Evolutionary conservation across 192 early-diverging fungal species (phyloP).

Genomic region (Globomyces pollinis-pini): DNA sequence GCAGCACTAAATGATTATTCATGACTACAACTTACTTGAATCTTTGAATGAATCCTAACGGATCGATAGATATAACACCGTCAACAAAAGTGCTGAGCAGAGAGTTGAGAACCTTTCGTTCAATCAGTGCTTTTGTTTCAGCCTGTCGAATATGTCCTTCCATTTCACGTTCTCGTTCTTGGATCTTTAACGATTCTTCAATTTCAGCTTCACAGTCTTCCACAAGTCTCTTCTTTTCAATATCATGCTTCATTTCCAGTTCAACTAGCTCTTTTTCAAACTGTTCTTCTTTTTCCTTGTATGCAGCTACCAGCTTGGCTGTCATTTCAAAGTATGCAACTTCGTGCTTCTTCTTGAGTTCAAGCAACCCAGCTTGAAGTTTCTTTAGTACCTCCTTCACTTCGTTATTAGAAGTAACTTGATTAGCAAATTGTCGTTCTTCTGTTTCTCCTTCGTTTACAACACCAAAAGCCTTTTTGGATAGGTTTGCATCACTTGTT

Average conservation of each 20-base stretch:
- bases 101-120: constrained; percentile 11
- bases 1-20: constrained; percentile 12
- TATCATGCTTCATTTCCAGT: constrained; percentile 10
- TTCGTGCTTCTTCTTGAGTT: background rate
- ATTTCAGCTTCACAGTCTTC: constrained; percentile 13
- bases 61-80: constrained; percentile 19
- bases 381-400: background rate
- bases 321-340: background rate
- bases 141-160: constrained; percentile 11
- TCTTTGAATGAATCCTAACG: constrained; percentile 3
- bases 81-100: constrained; percentile 12
- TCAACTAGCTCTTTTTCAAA: constrained; percentile 1
- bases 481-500: background rate
- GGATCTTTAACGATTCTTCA: constrained; percentile 7
- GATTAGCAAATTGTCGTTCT: background rate
- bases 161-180: constrained; percentile 17
- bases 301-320: background rate
- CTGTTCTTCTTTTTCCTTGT: constrained; percentile 7
- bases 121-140: constrained; percentile 15
- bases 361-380: background rate
- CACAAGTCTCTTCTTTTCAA: constrained; percentile 1
- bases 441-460: constrained; percentile 1
- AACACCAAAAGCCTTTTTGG: constrained; percentile 13
- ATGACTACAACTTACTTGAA: constrained; percentile 10
- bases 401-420: background rate